Conservation (phyloP, 768 basidiomycete species). For the Amanita inopinata region DNA sequence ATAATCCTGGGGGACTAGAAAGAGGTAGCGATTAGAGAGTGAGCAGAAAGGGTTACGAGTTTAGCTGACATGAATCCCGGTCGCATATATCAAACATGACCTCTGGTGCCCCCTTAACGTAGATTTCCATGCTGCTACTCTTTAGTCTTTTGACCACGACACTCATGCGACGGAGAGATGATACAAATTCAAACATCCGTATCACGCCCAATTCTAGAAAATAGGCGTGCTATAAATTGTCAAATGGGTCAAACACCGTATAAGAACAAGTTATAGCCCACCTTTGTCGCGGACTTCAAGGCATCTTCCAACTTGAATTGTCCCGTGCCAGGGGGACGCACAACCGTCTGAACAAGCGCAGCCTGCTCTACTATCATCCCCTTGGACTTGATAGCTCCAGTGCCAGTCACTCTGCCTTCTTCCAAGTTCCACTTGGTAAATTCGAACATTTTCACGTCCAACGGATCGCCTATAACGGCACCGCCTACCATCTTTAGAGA, state of each 20-base stretch:
- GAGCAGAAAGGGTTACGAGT: not conserved
- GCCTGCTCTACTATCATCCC: conserved; percentile 60
- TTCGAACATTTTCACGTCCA: conserved; percentile 97
- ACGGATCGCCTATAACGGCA: conserved; percentile 86
- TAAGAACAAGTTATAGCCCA: conserved; percentile 20
- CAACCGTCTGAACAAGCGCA: conserved; percentile 91
- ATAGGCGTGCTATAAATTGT: conserved; percentile 67
- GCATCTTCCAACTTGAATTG: conserved; percentile 92
- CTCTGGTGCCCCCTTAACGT: conserved; percentile 99
- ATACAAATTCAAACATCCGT: conserved; percentile 93
- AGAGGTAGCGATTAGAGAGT: conserved; percentile 6
- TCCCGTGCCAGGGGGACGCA: conserved; percentile 89
- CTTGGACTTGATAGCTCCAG: conserved; percentile 59
- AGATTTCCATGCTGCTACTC: conserved; percentile 92
- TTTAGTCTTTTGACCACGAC: conserved; percentile 94
- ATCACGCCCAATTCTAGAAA: conserved; percentile 97
- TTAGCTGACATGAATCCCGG: conserved; percentile 70
- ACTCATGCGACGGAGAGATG: conserved; percentile 89
- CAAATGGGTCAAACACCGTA: not conserved
- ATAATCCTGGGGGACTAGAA: conserved; percentile 87
- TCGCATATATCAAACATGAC: conserved; percentile 96
- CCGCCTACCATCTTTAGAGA: conserved; percentile 86
- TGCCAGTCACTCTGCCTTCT: conserved; percentile 71
- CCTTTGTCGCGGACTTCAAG: conserved; percentile 72
- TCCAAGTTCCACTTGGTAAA: conserved; percentile 96